Evolutionary conservation across 1,284 basidiomycete species (phyloP), one percentile per base, ranked within the genome.

Genomic region (Athelia psychrophila): DNA sequence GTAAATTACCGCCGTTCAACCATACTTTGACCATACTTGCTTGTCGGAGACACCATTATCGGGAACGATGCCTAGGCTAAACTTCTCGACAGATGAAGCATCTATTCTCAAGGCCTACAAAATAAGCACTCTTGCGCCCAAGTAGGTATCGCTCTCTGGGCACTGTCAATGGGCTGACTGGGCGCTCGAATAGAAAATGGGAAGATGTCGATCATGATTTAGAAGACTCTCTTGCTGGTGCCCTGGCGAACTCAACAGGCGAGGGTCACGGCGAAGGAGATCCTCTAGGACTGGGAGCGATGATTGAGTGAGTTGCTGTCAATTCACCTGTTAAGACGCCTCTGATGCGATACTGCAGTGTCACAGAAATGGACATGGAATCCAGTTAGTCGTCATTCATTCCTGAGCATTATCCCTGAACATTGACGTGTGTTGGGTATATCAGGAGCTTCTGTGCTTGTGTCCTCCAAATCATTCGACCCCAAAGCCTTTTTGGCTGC

Each of bases 391-490:
- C 48, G 8, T n/a, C 3, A 46, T 46, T n/a, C 22, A 40, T 35
- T 30, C 22, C 36, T 49, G 49, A 35, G 23, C 24, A 51, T 44
- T 33, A 25, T 40, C 22, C 24, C 27, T 13, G 36, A 35, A 47
- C 46, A 48, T 49, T 49, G 19, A 46, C 35, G 30, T 16, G 19
- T 25, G 53, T 57, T 13, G 38, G 46, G 23, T 44, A 33, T 40
- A 47, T 19, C 65, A 95, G 92, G 88, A 72, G 83, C 90, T 4
- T 75, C 89, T 4, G 86, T 95, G 53, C 76, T 91, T 40, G 82
- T 95, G 9, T 86, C 88, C 2, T 96, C 93, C 47, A 99, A 99
- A 70, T 84, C 91, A 1, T 99, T 99, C 72, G 93, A 98, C 64
- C 92, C 97, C 15, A 98, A 98, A 65, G 80, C 83, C 0, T 99